Evolutionary conservation across 2,329 filamentous ascomycete species (phyloP), one percentile per base, ranked within the genome.

Genomic region (Beauveria varroae): DNA sequence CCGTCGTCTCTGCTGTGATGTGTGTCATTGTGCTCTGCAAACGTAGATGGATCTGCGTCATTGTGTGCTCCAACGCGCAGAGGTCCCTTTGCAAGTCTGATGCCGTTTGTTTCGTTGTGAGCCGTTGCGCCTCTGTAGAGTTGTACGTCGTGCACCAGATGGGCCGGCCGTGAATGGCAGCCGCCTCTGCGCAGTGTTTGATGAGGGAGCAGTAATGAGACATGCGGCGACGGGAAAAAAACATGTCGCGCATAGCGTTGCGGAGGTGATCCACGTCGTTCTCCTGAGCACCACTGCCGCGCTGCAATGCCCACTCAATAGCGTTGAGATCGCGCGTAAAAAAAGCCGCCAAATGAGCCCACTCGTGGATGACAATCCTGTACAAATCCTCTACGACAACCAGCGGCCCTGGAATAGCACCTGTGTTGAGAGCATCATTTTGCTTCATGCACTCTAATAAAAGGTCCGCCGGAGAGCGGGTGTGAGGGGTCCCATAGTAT

Each of bases 291-390:
- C 62, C 60, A 24, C 56, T 44, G 22, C 62, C 62, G 20, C 57
- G 54, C 30, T 63, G 62, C n/a, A 63, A 30, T 9, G 59, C 60
- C 60, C 62, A 63, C 47, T 63, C 62, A 14, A 63, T 63, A 5
- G 60, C 55, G 37, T 63, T 63, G 44, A 62, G 62, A n/a, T 62
- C 62, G 9, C 62, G 60, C 34, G 54, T 61, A 52, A 59, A 57
- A 46, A 57, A 63, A 26, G 62, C 50, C 3, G 57, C 56, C 26
- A 63, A 37, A n/a, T 59, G 60, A 5, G 51, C 37, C 62, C 60
- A 64, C 44, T 62, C 62, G 43, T 61, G 59, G 9, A 34, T 20
- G 30, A 61, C 51, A 14, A 61, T 18, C 41, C 51, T 40, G 50
- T 55, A 55, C 51, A 61, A n/a, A 24, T 61, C 59, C 14, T 61